These are phyloP conservation scores for Alternaria brassicicola DNA, from an alignment of 2,329 filamentous ascomycete genomes.

Conservation along the genomic window DNA sequence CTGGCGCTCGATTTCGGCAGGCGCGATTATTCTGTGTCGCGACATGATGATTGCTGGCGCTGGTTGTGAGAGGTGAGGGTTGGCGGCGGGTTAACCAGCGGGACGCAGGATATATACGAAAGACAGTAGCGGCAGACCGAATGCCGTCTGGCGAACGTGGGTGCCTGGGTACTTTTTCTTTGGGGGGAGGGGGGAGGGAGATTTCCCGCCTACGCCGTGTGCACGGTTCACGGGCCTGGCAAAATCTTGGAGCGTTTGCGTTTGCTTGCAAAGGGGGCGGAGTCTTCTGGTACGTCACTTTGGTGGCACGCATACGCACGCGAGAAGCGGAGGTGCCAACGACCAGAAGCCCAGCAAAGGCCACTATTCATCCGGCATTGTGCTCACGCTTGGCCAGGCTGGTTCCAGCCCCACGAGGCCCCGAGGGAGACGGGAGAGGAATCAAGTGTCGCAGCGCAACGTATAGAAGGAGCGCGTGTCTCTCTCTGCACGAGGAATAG, in stretches of 20 bases:
- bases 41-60: constrained; percentile 22
- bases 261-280: constrained; percentile 18
- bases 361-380: background rate
- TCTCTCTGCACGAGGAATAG: background rate
- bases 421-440: background rate
- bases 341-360: constrained; percentile 7
- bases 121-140: constrained; percentile 6
- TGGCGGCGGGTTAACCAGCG: constrained; percentile 3
- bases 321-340: constrained; percentile 2
- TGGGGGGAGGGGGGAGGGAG: too few relatives aligned
- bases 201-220: constrained; percentile 12
- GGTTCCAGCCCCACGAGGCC: background rate
- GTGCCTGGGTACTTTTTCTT: constrained; percentile 9
- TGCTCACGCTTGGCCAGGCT: background rate
- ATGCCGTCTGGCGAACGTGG: background rate
- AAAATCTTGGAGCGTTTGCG: constrained; percentile 14
- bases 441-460: constrained; percentile 4
- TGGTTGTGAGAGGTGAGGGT: constrained; percentile 7
- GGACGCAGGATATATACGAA: constrained; percentile 16
- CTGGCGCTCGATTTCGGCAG: constrained; percentile 56
- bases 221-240: constrained; percentile 16
- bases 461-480: background rate
- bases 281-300: constrained; percentile 16
- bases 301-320: constrained; percentile 6
- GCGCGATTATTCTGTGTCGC: constrained; percentile 47